Evolutionary conservation across 1,139 yeast genomes (phyloP), one percentile per base, ranked within the genome.

Genomic region (Candida freyschussii): DNA sequence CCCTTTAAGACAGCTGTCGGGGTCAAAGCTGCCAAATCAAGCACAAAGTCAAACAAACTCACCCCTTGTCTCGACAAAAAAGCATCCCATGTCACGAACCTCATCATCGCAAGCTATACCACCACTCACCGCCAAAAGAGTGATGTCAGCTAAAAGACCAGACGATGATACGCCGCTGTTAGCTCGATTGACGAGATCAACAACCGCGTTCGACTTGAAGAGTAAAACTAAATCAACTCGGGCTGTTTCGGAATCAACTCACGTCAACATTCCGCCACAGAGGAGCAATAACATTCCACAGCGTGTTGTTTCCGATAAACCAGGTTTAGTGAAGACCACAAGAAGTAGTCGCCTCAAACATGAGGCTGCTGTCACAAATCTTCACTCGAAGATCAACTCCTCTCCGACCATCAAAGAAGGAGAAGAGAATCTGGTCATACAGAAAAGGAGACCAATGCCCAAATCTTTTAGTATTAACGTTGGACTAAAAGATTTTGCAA

Each of bases 121-220:
- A n/a, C n/a, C n/a, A n/a, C n/a, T n/a, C n/a, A n/a, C n/a, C n/a
- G n/a, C n/a, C n/a, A n/a, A n/a, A n/a, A n/a, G n/a, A n/a, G n/a
- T n/a, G n/a, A n/a, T n/a, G n/a, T n/a, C n/a, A n/a, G n/a, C n/a
- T n/a, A n/a, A n/a, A n/a, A n/a, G n/a, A n/a, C n/a, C 23, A 9
- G 13, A 13, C 10, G 43, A 41, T 15, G 40, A 44, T n/a, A 41
- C 51, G 1, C 47, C 48, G 3, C 17, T 47, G 5, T 9, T 48
- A 2, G 29, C 42, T 5, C 37, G 53, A 23, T 32, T 48, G 3
- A 46, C 52, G 4, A 37, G 46, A 19, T 45, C 53, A 2, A 47
- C 52, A 3, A 42, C 50, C 2, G 34, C 51, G 4, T 45, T 38
- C 5, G 24, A 44, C 13, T 31, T 46, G 17, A 47, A 43, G 22